phyloP scores from a whole-genome alignment of 768 basidiomycete genomes.

The Lactarius pseudohatsudake region DNA sequence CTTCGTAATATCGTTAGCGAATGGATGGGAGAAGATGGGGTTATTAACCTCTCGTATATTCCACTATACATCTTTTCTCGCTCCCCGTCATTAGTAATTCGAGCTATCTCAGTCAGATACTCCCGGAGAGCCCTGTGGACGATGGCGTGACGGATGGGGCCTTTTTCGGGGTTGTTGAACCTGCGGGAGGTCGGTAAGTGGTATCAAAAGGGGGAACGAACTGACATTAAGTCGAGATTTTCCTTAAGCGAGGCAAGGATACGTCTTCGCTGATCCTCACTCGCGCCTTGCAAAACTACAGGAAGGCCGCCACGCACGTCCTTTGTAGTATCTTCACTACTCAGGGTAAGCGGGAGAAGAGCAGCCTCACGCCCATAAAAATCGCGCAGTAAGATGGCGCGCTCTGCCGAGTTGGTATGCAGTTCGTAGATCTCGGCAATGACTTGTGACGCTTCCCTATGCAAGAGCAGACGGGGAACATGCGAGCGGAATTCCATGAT shows the following conservation, averaged over 20 bases:
- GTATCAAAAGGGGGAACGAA: conserved; percentile 13
- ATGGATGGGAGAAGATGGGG: not conserved
- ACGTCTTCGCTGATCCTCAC: conserved; percentile 63
- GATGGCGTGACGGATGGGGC: conserved; percentile 80
- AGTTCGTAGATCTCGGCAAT: conserved; percentile 89
- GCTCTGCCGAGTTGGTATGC: conserved; percentile 82
- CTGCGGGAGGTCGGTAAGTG: conserved; percentile 41
- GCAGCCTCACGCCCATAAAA: conserved; percentile 89
- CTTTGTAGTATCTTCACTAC: conserved; percentile 63
- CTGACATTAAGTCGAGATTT: conserved; percentile 73
- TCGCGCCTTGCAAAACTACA: conserved; percentile 64
- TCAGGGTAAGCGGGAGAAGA: conserved; percentile 52
- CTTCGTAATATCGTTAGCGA: conserved; percentile 38
- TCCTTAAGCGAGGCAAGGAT: conserved; percentile 70
- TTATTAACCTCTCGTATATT: conserved; percentile 69
- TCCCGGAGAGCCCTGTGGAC: conserved; percentile 89
- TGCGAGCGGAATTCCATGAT: conserved; percentile 75
- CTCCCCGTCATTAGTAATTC: conserved; percentile 59
- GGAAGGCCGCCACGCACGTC: conserved; percentile 63
- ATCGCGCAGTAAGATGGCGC: conserved; percentile 75
- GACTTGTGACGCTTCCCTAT: conserved; percentile 80
- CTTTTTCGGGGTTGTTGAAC: conserved; percentile 91
- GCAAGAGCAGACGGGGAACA: conserved; percentile 75
- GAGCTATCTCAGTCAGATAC: conserved; percentile 65
- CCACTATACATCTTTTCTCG: conserved; percentile 73